Evolutionary conservation across 1,139 yeast genomes (phyloP), one percentile per base, ranked within the genome.

Genomic region (Yamadazyma blattariae): DNA sequence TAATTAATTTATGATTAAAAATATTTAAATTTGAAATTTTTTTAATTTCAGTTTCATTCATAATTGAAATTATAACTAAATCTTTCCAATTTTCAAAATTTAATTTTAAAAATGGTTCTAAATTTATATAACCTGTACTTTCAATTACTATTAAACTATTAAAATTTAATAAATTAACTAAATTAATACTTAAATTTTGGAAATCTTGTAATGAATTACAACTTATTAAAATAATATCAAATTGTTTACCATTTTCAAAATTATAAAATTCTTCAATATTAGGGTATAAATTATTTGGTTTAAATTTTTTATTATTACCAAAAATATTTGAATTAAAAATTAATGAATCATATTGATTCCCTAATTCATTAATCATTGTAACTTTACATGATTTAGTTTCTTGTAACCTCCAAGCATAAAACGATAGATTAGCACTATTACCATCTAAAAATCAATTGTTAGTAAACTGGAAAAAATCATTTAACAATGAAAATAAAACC

Each of bases 71-170:
- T 10, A 80, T 61, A 13, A 71, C 57, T 39, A 68, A 46, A 34
- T 63, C 56, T 21, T 31, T 32, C 43, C 46, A 39, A 17, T 42
- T 44, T 40, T 60, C 57, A 30, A 63, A 55, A 37, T 59, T 57
- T 42, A 64, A 54, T 36, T 57, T 60, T 26, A 82, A 71, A 54
- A 82, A 83, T 10, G 87, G 84, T 53, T 83, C 90, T 40, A 84
- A 57, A 51, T 81, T 82, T 35, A 84, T 74, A 52, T 76, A 83
- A 6, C 87, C 87, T 1, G 87, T 77, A 38, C 82, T 74, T 56
- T 84, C 94, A 29, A 83, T 60, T 21, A 83, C 61, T 10, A 84
- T 61, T 26, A 78, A 61, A 17, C 87, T 67, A 27, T 59, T 47
- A 14, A 50, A 45, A 29, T 56, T 46, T 18, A 69, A 44, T 33